phyloP scores from a whole-genome alignment of 768 basidiomycete genomes.

The Boletus reticulatus region DNA sequence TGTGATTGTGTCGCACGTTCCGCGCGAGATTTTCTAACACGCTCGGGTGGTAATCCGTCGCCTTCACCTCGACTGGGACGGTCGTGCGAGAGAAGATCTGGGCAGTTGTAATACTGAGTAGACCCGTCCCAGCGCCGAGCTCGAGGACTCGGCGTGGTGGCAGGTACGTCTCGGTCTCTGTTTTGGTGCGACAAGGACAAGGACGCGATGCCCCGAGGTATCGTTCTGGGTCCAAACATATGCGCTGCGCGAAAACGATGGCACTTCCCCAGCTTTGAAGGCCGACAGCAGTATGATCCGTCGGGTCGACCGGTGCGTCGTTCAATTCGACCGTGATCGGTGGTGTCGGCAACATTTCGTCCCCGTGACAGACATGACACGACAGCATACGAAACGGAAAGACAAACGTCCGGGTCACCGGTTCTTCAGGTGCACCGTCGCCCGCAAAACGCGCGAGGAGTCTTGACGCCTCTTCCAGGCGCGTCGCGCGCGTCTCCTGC shows the following conservation, averaged over 20 bases:
- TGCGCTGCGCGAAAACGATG: conserved; percentile 63
- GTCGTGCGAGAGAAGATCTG: conserved; percentile 38
- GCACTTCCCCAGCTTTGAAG: conserved; percentile 84
- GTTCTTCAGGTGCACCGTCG: conserved; percentile 39
- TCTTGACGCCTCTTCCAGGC: conserved; percentile 57
- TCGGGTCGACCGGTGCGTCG: conserved; percentile 60
- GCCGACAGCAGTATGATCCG: conserved; percentile 78
- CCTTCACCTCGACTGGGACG: conserved; percentile 41
- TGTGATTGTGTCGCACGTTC: conserved; percentile 57
- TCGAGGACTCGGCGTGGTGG: conserved; percentile 54
- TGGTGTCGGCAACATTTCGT: neutral
- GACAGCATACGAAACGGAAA: conserved; percentile 35
- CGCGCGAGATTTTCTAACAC: conserved; percentile 64
- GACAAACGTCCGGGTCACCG: conserved; percentile 51
- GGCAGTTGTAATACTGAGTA: conserved; percentile 69
- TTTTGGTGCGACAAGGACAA: neutral
- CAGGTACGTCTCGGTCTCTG: too few species aligned
- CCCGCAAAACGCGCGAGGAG: conserved; percentile 54
- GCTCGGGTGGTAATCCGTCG: conserved; percentile 78
- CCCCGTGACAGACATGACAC: neutral
- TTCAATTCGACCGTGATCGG: conserved; percentile 56
- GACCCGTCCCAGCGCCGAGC: conserved; percentile 83
- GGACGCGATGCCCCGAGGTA: conserved; percentile 34
- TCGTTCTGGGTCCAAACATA: conserved; percentile 47
- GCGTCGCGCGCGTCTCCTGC: conserved; percentile 35